These are phyloP conservation scores for Penicillium sp. DNA, from an alignment of 2,329 filamentous ascomycete species.

Conservation along the genomic window DNA sequence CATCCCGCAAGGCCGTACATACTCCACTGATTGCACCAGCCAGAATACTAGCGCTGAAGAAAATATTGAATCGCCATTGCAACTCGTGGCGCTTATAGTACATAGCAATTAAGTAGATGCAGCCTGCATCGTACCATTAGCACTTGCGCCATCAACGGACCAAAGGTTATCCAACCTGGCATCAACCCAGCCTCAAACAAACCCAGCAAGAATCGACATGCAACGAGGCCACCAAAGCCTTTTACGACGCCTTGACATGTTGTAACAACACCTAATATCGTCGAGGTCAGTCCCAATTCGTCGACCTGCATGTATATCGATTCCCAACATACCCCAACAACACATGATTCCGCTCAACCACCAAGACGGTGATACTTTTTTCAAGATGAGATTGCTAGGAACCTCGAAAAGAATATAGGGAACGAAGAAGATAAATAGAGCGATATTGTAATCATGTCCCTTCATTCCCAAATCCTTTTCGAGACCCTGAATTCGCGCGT, in stretches of 20 bases:
- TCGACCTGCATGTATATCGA: not conserved
- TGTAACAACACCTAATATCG: constrained; percentile 37
- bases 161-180: constrained; percentile 25
- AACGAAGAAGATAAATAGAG: constrained; percentile 46
- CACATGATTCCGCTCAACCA: constrained; percentile 46
- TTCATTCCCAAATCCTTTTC: constrained; percentile 45
- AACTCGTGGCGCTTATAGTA: constrained; percentile 41
- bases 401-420: constrained; percentile 48
- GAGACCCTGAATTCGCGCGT: constrained; percentile 47
- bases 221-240: constrained; percentile 41
- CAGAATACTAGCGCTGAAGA: constrained; percentile 37
- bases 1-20: constrained; percentile 7
- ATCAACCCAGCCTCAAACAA: constrained; percentile 40
- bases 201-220: constrained; percentile 37
- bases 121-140: constrained; percentile 22
- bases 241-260: constrained; percentile 44
- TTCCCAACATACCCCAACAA: constrained; percentile 35
- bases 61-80: constrained; percentile 39
- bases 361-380: constrained; percentile 41
- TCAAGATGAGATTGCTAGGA: constrained; percentile 48
- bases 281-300: not conserved
- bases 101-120: constrained; percentile 37
- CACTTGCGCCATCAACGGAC: not conserved
- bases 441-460: constrained; percentile 43
- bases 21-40: constrained; percentile 42